phyloP scores from a whole-genome alignment of 2,329 filamentous ascomycete genomes.

The Tolypocladium tropicale region DNA sequence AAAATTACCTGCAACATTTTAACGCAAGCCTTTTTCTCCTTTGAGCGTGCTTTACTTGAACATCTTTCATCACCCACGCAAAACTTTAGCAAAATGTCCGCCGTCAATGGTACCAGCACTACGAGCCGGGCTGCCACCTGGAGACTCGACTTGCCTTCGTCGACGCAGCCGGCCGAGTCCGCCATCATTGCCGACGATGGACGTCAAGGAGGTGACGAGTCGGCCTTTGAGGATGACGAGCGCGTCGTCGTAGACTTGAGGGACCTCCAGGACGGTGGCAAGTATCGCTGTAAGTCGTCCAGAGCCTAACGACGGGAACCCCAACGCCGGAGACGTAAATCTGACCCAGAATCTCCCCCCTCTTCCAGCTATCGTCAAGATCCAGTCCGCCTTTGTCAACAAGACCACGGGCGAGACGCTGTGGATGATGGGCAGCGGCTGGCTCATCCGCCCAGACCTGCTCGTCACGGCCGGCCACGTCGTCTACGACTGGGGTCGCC shows the following conservation, averaged over 20 bases:
- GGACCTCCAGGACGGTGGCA: not conserved
- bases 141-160: not conserved
- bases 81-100: not conserved
- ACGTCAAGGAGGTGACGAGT: not conserved
- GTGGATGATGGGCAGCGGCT: constrained; percentile 14
- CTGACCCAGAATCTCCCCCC: not conserved
- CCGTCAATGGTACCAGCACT: not conserved
- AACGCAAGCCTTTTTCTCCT: too few species aligned
- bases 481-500: constrained; percentile 12
- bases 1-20: not conserved
- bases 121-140: not conserved
- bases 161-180: not conserved
- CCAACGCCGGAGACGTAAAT: too few species aligned
- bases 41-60: not conserved
- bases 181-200: not conserved
- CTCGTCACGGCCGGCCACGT: constrained; percentile 13
- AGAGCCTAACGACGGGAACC: too few species aligned
- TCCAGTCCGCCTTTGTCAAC: not conserved
- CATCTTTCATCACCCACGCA: too few species aligned
- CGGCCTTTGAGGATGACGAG: not conserved
- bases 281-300: not conserved
- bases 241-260: not conserved
- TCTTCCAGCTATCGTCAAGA: not conserved
- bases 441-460: constrained; percentile 10
- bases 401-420: not conserved